phyloP scores from a whole-genome alignment of 495 filamentous ascomycete species.

The Hapsidospora chrysogenum region DNA sequence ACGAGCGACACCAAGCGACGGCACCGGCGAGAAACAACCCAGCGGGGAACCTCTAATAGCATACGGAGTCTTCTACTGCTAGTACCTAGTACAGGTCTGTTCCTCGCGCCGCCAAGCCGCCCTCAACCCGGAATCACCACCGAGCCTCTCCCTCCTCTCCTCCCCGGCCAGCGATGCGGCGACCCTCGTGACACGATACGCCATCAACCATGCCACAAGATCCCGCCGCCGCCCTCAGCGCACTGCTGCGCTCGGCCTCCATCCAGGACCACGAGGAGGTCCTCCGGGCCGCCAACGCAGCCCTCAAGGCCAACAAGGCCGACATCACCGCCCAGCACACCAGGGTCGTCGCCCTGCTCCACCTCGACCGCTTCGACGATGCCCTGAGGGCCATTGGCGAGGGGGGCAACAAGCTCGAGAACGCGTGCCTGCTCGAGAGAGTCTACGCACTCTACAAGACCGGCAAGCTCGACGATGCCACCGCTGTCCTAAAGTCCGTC shows the following conservation, averaged over 20 bases:
- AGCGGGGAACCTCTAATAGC: too few species aligned
- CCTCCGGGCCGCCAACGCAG: conserved; percentile 40
- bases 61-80: too few species aligned
- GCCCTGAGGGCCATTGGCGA: conserved; percentile 61
- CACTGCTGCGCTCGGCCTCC: conserved; percentile 26
- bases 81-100: too few species aligned
- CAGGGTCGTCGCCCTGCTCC: conserved; percentile 72
- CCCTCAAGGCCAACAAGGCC: conserved; percentile 38
- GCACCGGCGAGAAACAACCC: too few species aligned
- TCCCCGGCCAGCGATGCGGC: conserved; percentile 2
- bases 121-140: too few species aligned
- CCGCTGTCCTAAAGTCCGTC: conserved; percentile 32
- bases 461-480: conserved; percentile 59
- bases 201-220: conserved; percentile 20
- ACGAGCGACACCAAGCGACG: too few species aligned
- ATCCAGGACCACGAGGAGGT: conserved; percentile 31
- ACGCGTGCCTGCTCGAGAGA: conserved; percentile 55
- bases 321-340: conserved; percentile 57
- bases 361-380: conserved; percentile 88
- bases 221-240: conserved; percentile 30
- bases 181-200: conserved; percentile 1
- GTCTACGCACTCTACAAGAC: conserved; percentile 87
- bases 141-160: too few species aligned
- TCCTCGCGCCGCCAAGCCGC: too few species aligned
- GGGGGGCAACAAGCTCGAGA: conserved; percentile 48